Percentiles rank a stretch among this genome's conserved stretches.
Evolutionary conservation across 2,329 filamentous ascomycete species (phyloP).

Genomic region (Triangularia verruculosa): DNA sequence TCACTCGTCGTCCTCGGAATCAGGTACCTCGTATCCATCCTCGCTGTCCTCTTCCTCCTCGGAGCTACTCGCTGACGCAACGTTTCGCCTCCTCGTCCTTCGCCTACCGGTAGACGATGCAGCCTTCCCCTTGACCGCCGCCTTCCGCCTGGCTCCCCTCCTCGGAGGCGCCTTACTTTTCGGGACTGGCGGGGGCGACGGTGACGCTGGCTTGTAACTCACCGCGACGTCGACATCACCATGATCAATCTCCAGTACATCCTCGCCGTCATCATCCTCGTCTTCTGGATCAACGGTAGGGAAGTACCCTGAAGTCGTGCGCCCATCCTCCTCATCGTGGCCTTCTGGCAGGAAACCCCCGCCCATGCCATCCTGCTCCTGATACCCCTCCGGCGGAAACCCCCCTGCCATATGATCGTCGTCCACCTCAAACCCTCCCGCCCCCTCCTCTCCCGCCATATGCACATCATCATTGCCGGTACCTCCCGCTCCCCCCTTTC

Average conservation of each 20-base stretch:
- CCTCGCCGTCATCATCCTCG: conserved; percentile 34
- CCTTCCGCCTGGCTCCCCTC: conserved; percentile 21
- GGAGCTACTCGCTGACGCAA: conserved; percentile 22
- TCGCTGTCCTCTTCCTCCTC: conserved; percentile 26
- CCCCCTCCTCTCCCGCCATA: conserved; percentile 25
- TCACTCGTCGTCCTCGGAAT: conserved; percentile 11
- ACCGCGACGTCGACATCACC: conserved; percentile 19
- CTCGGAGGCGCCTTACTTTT: conserved; percentile 15
- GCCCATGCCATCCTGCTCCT: conserved; percentile 52
- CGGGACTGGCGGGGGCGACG: background rate
- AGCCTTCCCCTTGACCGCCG: conserved; percentile 14
- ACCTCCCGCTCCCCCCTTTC: conserved; percentile 41
- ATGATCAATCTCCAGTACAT: conserved; percentile 35
- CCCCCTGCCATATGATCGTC: conserved; percentile 58
- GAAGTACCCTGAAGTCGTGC: conserved; percentile 47
- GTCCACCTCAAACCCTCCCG: conserved; percentile 26
- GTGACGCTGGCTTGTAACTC: background rate
- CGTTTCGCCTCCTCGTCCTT: conserved; percentile 20
- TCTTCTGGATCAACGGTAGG: conserved; percentile 42
- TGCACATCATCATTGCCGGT: background rate
- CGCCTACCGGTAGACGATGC: conserved; percentile 11
- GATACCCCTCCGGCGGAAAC: conserved; percentile 54
- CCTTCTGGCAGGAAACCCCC: conserved; percentile 62
- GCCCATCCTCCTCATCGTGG: conserved; percentile 45
- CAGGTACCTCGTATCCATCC: conserved; percentile 19